Conservation (phyloP, 2,329 filamentous ascomycete genomes). For the Fusarium subtropicale region DNA sequence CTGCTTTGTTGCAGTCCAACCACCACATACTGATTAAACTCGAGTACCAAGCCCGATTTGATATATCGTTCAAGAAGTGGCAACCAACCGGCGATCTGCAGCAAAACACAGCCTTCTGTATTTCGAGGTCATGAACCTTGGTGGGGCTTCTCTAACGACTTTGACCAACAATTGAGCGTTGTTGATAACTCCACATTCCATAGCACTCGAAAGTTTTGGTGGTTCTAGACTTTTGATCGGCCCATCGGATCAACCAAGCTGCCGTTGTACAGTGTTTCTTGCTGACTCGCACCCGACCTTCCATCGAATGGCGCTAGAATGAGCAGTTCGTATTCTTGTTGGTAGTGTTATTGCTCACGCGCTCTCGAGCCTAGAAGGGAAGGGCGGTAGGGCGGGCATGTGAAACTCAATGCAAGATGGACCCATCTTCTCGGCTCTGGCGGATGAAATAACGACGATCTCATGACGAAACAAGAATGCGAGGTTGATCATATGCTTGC, state of each 20-base stretch:
- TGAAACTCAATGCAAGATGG: conserved; percentile 19
- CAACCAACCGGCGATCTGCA: background rate
- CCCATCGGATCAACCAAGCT: conserved; percentile 30
- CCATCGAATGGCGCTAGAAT: conserved; percentile 8
- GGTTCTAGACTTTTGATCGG: conserved; percentile 5
- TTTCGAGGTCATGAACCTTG: background rate
- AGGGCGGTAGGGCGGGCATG: conserved; percentile 20
- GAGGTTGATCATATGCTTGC: background rate
- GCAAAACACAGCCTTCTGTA: background rate
- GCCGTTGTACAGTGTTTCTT: conserved; percentile 15
- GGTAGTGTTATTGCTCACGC: conserved; percentile 29
- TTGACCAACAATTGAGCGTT: background rate
- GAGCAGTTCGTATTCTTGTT: conserved; percentile 32
- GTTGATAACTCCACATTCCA: conserved; percentile 36
- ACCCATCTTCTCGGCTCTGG: conserved; percentile 40
- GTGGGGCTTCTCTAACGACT: background rate
- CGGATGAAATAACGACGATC: conserved; percentile 16
- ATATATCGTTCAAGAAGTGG: background rate
- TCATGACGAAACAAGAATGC: conserved; percentile 21
- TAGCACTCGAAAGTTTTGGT: conserved; percentile 3
- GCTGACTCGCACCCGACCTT: background rate
- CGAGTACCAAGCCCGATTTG: conserved; percentile 1
- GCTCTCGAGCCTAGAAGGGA: conserved; percentile 25
- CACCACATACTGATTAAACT: background rate
- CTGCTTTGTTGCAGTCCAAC: conserved; percentile 29